Conservation (phyloP, 768 basidiomycete species). For the Cyclocybe cylindracea region DNA sequence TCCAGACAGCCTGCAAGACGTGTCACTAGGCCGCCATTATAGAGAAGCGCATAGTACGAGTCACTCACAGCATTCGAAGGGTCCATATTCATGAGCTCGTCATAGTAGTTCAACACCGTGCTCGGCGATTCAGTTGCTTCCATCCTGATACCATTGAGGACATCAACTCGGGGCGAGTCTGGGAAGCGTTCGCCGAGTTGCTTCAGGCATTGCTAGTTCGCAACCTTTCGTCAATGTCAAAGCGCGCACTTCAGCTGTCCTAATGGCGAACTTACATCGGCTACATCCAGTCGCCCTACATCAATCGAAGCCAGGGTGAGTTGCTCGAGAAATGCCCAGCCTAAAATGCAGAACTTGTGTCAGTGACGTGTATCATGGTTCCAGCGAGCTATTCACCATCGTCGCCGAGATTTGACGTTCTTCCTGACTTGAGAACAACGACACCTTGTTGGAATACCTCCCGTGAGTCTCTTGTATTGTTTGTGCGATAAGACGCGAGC, state of each 20-base stretch:
- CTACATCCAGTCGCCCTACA: constrained; percentile 67
- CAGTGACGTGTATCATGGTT: constrained; percentile 10
- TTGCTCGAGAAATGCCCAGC: constrained; percentile 82
- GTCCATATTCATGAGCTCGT: constrained; percentile 63
- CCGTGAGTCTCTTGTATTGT: constrained; percentile 55
- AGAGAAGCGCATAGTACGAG: neutral
- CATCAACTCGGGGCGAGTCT: constrained; percentile 76
- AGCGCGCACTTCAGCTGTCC: constrained; percentile 9
- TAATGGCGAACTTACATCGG: constrained; percentile 58
- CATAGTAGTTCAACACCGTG: constrained; percentile 62
- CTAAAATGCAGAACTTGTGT: constrained; percentile 35
- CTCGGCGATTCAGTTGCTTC: constrained; percentile 65
- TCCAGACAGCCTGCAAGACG: constrained; percentile 62
- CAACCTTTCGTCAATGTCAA: constrained; percentile 26
- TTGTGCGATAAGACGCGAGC: constrained; percentile 54
- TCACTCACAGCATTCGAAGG: constrained; percentile 68
- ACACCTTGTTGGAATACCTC: constrained; percentile 59
- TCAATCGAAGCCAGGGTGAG: constrained; percentile 78
- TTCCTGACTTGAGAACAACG: constrained; percentile 49
- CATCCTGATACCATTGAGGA: constrained; percentile 75
- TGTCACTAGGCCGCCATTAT: neutral
- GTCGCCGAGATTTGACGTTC: constrained; percentile 47
- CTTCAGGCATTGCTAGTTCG: constrained; percentile 58
- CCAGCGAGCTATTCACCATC: constrained; percentile 42
- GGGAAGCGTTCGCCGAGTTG: constrained; percentile 70